Conservation (phyloP, 768 basidiomycete species). For the Mrakia frigida region DNA sequence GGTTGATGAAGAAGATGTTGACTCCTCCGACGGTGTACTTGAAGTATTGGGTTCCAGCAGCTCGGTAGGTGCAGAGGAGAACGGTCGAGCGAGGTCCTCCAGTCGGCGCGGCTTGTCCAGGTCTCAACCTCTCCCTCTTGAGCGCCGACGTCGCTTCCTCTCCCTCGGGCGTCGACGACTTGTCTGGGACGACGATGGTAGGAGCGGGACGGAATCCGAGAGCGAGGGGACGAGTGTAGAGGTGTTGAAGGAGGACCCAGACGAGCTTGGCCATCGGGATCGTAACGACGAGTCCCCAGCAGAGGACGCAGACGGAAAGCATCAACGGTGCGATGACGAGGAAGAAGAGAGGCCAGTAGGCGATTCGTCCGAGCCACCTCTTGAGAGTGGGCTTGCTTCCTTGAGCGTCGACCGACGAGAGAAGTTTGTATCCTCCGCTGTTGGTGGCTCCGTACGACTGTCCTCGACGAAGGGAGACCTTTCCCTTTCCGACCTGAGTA, state of each 20-base stretch:
- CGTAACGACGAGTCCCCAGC: conserved; percentile 92
- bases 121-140: conserved; percentile 50
- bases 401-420: conserved; percentile 38
- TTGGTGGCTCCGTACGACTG: conserved; percentile 35
- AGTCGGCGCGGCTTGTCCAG: conserved; percentile 82
- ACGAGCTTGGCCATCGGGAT: conserved; percentile 97
- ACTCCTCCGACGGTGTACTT: conserved; percentile 99
- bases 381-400: conserved; percentile 30
- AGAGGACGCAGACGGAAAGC: conserved; percentile 77
- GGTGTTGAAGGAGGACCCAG: conserved; percentile 84
- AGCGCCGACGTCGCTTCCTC: conserved; percentile 30
- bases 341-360: conserved; percentile 75
- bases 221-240: conserved; percentile 69
- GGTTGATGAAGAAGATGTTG: conserved; percentile 96
- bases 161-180: conserved; percentile 26
- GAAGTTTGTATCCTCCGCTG: conserved; percentile 24
- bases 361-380: conserved; percentile 57
- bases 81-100: conserved; percentile 80
- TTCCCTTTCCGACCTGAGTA: conserved; percentile 28
- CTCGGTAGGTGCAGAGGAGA: conserved; percentile 88
- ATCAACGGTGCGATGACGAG: conserved; percentile 81
- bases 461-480: background rate
- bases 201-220: conserved; percentile 91
- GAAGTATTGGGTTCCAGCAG: conserved; percentile 85
- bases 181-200: conserved; percentile 52